These are phyloP conservation scores for Globisporangium splendens DNA, from an alignment of 352 stramenopile genomes.

Conservation along the genomic window DNA sequence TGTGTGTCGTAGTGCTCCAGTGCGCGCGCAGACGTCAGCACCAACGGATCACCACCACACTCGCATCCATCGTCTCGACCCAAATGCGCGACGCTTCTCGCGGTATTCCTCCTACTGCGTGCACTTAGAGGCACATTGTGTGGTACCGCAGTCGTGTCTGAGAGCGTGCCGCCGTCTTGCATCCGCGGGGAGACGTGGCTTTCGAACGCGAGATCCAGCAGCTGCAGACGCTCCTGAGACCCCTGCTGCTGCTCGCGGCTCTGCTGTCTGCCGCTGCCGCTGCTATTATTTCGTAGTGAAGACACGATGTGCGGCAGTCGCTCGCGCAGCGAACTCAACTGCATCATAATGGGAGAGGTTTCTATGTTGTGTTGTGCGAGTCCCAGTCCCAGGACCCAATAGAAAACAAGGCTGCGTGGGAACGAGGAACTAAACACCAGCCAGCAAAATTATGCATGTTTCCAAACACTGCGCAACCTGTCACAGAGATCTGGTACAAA, in stretches of 20 bases:
- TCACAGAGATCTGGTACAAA: too few species aligned
- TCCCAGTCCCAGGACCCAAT: too few species aligned
- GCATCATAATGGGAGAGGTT: not conserved
- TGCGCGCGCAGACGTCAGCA: too few species aligned
- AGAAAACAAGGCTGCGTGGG: too few species aligned
- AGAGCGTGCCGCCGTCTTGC: not conserved
- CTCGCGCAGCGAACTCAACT: conserved; percentile 11
- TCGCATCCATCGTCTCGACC: conserved; percentile 1
- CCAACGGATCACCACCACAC: not conserved
- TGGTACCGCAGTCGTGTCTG: too few species aligned
- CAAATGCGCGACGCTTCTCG: not conserved
- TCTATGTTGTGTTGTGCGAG: too few species aligned
- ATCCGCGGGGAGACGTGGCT: conserved; percentile 2
- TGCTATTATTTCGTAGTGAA: not conserved
- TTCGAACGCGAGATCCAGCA: conserved; percentile 43
- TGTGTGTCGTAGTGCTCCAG: not conserved
- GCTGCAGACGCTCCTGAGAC: conserved; percentile 21
- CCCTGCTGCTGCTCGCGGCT: conserved; percentile 9
- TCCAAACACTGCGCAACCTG: too few species aligned
- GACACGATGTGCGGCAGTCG: conserved; percentile 1
- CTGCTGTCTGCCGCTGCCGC: not conserved
- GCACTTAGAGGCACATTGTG: not conserved
- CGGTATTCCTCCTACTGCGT: not conserved
- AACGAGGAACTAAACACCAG: too few species aligned
- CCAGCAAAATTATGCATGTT: too few species aligned